phyloP scores from a whole-genome alignment of 495 filamentous ascomycete genomes.

The Hamigera avellanea region DNA sequence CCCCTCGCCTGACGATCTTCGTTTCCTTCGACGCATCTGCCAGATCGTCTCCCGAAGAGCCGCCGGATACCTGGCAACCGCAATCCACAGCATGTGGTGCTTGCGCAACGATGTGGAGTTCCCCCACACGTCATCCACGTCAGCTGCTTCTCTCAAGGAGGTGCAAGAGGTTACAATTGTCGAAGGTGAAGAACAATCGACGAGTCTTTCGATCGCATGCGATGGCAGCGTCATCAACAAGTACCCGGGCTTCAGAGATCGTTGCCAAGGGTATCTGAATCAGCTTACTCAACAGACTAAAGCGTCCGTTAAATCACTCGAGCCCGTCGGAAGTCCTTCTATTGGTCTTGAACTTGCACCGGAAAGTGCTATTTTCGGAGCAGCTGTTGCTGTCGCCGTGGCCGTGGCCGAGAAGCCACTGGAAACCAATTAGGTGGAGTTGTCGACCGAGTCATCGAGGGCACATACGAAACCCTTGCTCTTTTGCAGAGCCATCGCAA shows the following conservation, averaged over 20 bases:
- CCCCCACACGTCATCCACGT: slow-evolving; percentile 6
- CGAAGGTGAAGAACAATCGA: slow-evolving; percentile 20
- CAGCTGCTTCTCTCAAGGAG: slow-evolving; percentile 21
- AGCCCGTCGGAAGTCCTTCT: slow-evolving; percentile 10
- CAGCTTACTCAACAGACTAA: slow-evolving; percentile 25
- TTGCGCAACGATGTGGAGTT: slow-evolving; percentile 41
- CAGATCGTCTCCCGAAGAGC: slow-evolving; percentile 48
- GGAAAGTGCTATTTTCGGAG: slow-evolving; percentile 45
- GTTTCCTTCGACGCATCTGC: slow-evolving; percentile 41
- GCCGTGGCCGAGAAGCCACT: slow-evolving; percentile 14
- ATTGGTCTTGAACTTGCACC: slow-evolving; percentile 37
- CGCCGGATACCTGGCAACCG: slow-evolving; percentile 50
- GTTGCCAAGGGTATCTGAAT: slow-evolving; percentile 38
- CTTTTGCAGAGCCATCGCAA: too few relatives aligned
- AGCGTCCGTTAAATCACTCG: slow-evolving; percentile 2
- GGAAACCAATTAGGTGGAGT: background rate
- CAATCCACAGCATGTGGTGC: slow-evolving; percentile 52
- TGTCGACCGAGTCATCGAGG: too few relatives aligned
- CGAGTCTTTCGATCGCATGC: slow-evolving; percentile 37
- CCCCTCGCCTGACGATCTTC: slow-evolving; percentile 40
- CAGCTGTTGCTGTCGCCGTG: slow-evolving; percentile 43
- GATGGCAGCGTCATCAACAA: slow-evolving; percentile 52
- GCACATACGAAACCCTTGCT: too few relatives aligned
- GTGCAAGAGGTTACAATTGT: slow-evolving; percentile 29
- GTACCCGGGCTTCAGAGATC: slow-evolving; percentile 42